Evolutionary conservation across 2,329 filamentous ascomycete genomes (phyloP).

Genomic region (Apiospora aurea): DNA sequence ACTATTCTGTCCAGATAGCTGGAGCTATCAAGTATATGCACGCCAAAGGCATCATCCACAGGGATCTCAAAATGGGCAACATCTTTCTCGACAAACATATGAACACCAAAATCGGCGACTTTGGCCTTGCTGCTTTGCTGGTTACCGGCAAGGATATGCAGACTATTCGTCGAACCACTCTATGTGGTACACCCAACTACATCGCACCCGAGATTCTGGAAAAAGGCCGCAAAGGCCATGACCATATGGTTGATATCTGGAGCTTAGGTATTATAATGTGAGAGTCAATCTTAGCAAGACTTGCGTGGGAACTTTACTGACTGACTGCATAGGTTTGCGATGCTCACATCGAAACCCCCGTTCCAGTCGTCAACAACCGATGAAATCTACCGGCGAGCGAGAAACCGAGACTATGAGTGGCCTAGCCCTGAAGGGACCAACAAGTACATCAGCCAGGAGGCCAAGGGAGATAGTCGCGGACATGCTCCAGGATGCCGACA

Average conservation of each 20-base stretch:
- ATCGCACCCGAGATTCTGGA: slow-evolving; percentile 96
- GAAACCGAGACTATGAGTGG: slow-evolving; percentile 81
- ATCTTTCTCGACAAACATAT: slow-evolving; percentile 93
- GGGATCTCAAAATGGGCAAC: slow-evolving; percentile 97
- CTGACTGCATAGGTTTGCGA: slow-evolving; percentile 74
- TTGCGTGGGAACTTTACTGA: neutral
- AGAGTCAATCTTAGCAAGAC: slow-evolving; percentile 40
- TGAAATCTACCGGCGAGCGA: slow-evolving; percentile 79
- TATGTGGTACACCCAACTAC: slow-evolving; percentile 98
- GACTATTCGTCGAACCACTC: slow-evolving; percentile 83
- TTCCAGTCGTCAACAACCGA: slow-evolving; percentile 93
- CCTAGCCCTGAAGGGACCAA: slow-evolving; percentile 69
- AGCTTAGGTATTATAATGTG: slow-evolving; percentile 96
- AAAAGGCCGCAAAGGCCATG: slow-evolving; percentile 92
- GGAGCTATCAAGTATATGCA: slow-evolving; percentile 99
- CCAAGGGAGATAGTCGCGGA: slow-evolving; percentile 79
- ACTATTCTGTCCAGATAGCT: slow-evolving; percentile 92
- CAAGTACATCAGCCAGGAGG: slow-evolving; percentile 76
- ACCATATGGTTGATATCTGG: slow-evolving; percentile 98
- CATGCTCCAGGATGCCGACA: slow-evolving; percentile 77
- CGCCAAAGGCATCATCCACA: slow-evolving; percentile 92
- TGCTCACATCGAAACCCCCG: slow-evolving; percentile 94
- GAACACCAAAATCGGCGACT: slow-evolving; percentile 98
- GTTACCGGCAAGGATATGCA: slow-evolving; percentile 91
- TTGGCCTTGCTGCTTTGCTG: slow-evolving; percentile 89